Evolutionary conservation across 148 eudicot genomes (phyloP).

Genomic region (Silene latifolia): DNA sequence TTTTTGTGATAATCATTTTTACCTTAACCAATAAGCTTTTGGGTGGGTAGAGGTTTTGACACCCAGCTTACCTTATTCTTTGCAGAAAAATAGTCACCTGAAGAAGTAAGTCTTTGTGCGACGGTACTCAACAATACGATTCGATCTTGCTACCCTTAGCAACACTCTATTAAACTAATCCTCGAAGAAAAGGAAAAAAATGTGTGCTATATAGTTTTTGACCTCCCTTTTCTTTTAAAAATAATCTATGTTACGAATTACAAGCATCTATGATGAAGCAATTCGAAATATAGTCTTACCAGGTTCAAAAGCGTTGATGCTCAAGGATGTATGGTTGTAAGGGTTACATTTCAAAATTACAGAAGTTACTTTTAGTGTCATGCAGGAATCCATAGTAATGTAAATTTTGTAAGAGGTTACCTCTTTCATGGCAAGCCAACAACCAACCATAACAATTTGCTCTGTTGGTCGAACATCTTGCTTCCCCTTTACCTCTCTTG

Average conservation of each 20-base stretch:
- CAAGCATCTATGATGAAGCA: neutral
- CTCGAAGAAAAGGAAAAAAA: too few relatives aligned
- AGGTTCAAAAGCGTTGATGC: neutral
- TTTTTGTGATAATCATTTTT: too few relatives aligned
- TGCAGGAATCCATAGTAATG: conserved; percentile 3
- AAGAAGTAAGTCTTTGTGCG: neutral
- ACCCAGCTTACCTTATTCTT: neutral
- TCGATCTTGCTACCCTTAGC: neutral
- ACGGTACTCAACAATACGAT: neutral
- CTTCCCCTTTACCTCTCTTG: conserved; percentile 29
- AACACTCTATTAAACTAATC: neutral
- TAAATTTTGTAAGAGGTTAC: conserved; percentile 30
- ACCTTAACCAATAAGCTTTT: neutral
- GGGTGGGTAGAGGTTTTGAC: neutral
- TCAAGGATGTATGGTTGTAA: neutral
- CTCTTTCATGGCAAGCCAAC: conserved; percentile 99
- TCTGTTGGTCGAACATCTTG: conserved; percentile 52
- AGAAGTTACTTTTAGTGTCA: neutral
- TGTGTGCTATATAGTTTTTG: too few relatives aligned
- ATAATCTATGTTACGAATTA: neutral
- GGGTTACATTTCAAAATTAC: neutral
- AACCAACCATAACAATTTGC: conserved; percentile 98
- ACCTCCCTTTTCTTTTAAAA: neutral
- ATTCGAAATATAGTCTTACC: neutral
- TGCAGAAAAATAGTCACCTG: neutral